Evolutionary conservation across 345 rosid species (phyloP).

Genomic region (Camelina hispida): DNA sequence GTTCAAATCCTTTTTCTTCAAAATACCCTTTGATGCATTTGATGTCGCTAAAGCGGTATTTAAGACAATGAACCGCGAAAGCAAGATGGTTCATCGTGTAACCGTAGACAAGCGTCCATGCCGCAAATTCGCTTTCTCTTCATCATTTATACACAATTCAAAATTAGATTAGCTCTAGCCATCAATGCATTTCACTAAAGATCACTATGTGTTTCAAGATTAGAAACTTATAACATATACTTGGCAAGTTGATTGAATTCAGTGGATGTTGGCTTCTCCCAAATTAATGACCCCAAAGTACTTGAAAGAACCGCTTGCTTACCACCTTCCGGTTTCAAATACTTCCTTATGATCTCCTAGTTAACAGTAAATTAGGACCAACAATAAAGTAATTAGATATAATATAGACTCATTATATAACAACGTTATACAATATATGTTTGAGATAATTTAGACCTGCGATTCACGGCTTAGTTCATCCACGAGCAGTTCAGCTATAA

Average conservation of each 20-base stretch:
- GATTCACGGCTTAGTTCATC: slow-evolving; percentile 70
- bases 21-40: slow-evolving; percentile 60
- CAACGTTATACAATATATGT: neutral
- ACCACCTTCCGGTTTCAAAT: slow-evolving; percentile 59
- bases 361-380: slow-evolving; percentile 23
- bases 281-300: slow-evolving; percentile 74
- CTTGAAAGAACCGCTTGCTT: slow-evolving; percentile 78
- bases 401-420: slow-evolving; percentile 6
- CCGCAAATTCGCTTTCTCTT: slow-evolving; percentile 95
- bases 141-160: slow-evolving; percentile 3
- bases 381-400: slow-evolving; percentile 1
- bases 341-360: slow-evolving; percentile 77
- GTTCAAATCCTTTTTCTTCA: slow-evolving; percentile 67
- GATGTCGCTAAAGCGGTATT: slow-evolving; percentile 65
- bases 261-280: slow-evolving; percentile 74
- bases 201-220: neutral
- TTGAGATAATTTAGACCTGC: slow-evolving; percentile 52
- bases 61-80: slow-evolving; percentile 72
- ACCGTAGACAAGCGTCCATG: slow-evolving; percentile 92
- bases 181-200: neutral
- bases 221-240: slow-evolving; percentile 42
- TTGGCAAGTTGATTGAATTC: slow-evolving; percentile 82
- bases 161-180: neutral
- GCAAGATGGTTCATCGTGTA: slow-evolving; percentile 92
- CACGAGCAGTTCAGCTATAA: slow-evolving; percentile 86